Percentiles rank a stretch among this genome's conserved stretches.
phyloP scores from a whole-genome alignment of 306 rosid species.

The Hippophae rhamnoides region DNA sequence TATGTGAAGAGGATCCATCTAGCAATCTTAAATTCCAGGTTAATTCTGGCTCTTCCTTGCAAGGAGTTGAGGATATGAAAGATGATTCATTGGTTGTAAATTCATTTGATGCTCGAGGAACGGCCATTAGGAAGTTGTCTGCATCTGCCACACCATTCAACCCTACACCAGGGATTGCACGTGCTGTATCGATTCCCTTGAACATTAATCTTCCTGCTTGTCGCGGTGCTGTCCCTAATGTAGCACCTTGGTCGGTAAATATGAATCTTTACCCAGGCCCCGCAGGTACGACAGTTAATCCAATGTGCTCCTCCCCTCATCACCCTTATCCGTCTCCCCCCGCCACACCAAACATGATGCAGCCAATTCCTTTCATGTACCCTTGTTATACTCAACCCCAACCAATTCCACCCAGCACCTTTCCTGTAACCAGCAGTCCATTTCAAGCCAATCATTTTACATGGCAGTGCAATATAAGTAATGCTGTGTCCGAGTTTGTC shows the following conservation, averaged over 20 bases:
- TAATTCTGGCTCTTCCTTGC: constrained; percentile 29
- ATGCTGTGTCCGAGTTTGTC: constrained; percentile 51
- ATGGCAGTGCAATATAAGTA: constrained; percentile 72
- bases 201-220: constrained; percentile 59
- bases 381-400: constrained; percentile 80
- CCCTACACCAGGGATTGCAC: constrained; percentile 64
- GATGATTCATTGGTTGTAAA: constrained; percentile 27
- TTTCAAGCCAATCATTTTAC: constrained; percentile 75
- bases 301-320: constrained; percentile 85
- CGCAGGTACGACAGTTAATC: constrained; percentile 41
- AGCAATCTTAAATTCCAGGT: constrained; percentile 28
- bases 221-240: constrained; percentile 37
- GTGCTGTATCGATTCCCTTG: constrained; percentile 61
- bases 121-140: constrained; percentile 60
- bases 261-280: constrained; percentile 80
- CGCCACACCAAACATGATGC: constrained; percentile 84
- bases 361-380: constrained; percentile 71
- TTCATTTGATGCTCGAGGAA: constrained; percentile 39
- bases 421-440: constrained; percentile 53
- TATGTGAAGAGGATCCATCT: constrained; percentile 33
- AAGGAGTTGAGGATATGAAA: constrained; percentile 43
- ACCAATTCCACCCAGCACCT: constrained; percentile 58
- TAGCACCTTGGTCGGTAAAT: constrained; percentile 81
- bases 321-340: constrained; percentile 88
- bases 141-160: constrained; percentile 97